Evolutionary conservation across 371 early-diverging fungal genomes (phyloP).

Genomic region (Rhizopus stolonifer): DNA sequence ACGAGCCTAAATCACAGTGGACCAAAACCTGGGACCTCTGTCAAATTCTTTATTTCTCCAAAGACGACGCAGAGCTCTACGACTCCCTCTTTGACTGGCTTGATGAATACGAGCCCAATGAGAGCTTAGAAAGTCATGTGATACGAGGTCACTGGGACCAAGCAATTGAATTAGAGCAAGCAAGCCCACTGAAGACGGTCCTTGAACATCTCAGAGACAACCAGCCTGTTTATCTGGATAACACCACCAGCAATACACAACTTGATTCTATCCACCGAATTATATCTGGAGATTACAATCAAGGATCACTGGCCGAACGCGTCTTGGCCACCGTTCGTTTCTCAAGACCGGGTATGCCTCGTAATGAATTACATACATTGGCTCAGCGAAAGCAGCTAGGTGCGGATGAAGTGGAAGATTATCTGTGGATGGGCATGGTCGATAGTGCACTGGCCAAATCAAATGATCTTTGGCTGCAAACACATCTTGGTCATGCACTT

Average conservation of each 20-base stretch:
- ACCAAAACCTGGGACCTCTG: conserved; percentile 4
- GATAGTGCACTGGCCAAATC: conserved; percentile 14
- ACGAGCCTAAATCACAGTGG: background rate
- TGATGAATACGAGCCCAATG: background rate
- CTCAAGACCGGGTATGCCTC: background rate
- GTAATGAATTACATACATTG: background rate
- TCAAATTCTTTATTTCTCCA: conserved; percentile 5
- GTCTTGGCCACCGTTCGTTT: background rate
- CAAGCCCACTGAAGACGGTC: background rate
- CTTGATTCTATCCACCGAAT: background rate
- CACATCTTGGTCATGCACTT: conserved; percentile 19
- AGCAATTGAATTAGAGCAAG: too few species aligned
- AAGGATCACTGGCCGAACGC: background rate
- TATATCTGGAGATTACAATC: background rate
- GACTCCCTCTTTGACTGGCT: conserved; percentile 5
- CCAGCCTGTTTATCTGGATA: background rate
- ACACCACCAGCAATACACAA: too few species aligned
- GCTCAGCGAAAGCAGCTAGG: background rate
- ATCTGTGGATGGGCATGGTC: conserved; percentile 7
- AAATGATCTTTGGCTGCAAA: conserved; percentile 19
- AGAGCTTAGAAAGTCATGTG: background rate
- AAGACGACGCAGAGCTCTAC: background rate
- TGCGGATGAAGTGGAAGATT: background rate
- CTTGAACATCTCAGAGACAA: background rate
- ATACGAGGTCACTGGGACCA: background rate